Base-by-base conservation (phyloP, 1,284 basidiomycete genomes). In the Vanrija humicola region DNA sequence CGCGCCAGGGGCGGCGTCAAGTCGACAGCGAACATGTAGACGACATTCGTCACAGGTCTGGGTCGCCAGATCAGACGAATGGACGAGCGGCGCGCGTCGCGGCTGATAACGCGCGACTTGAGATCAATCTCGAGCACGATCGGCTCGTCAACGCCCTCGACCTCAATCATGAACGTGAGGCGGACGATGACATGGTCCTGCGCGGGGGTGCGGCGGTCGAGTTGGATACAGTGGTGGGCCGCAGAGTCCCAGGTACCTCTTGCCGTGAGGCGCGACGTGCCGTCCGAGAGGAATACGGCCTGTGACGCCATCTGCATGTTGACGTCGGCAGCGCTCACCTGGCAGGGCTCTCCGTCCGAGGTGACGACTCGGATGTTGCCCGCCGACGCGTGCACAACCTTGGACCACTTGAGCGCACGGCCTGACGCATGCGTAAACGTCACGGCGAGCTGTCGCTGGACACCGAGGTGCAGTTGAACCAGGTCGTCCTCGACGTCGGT, bases 211-310 rank as follows among this genome's bases (percentile, higher is more conserved):
- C 90, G 85, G 16, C 87, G 83, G 73, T 98, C 95, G 56, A 98
- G 81, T 51, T 94, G 80, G 16, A 85, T 75, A 5, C 90, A 93
- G 66, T 93, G 86, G 75, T 98, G 95, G 6, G 91, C 80, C 56
- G 91, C 90, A 3, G 90, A 90, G 77, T 98, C 96, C 95, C 95
- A 98, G 5, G 89, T 80, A 0, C 87, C 87, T 50, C 85, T 82
- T 6, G 85, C 86, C 28, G 79, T 77, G 44, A 95, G 76, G 7
- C 74, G 74, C 5, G 88, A 86, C 3, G 88, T 89, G 1, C 92
- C 93, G 75, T 96, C 90, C 1, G 87, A 80, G 64, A 80, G 86
- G 78, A 87, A 89, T 58, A 87, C 84, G 12, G 88, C 78, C 10
- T 72, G 76, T 72, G 90, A 87, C 8, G 44, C 9, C 7, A 91